Percentiles rank a stretch among this genome's conserved stretches.
Conservation (phyloP, 306 rosid genomes). For the Astragalus glycyphyllos region DNA sequence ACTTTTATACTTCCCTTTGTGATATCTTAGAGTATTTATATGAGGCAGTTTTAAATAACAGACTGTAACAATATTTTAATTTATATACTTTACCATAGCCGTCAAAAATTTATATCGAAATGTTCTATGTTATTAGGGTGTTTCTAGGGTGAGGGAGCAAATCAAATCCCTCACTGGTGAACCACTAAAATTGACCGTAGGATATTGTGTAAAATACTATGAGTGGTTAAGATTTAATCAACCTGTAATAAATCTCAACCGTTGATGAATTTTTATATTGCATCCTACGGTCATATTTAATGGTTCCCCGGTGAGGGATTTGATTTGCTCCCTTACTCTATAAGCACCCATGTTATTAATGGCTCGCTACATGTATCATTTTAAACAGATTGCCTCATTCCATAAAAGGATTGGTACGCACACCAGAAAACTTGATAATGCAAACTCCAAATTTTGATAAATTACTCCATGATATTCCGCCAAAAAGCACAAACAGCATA, state of each 20-base stretch:
- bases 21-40: conserved; percentile 8
- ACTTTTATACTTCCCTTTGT: conserved; percentile 17
- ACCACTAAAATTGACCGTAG: no score
- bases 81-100: neutral
- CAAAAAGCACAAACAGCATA: neutral
- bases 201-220: no score
- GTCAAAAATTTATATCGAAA: neutral
- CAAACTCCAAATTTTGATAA: conserved; percentile 25
- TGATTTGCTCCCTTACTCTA: no score
- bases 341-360: neutral
- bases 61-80: conserved; percentile 18
- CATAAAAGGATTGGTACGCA: conserved; percentile 3
- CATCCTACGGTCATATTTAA: no score
- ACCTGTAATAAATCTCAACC: no score
- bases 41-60: neutral
- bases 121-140: neutral
- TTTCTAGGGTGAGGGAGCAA: no score
- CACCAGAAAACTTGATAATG: neutral
- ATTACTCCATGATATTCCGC: neutral
- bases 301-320: no score
- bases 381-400: neutral
- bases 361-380: conserved; percentile 23
- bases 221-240: no score
- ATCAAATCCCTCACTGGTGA: no score
- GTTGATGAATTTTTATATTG: no score